Conservation (phyloP, 257 asterid species). For the Capsicum baccatum region DNA sequence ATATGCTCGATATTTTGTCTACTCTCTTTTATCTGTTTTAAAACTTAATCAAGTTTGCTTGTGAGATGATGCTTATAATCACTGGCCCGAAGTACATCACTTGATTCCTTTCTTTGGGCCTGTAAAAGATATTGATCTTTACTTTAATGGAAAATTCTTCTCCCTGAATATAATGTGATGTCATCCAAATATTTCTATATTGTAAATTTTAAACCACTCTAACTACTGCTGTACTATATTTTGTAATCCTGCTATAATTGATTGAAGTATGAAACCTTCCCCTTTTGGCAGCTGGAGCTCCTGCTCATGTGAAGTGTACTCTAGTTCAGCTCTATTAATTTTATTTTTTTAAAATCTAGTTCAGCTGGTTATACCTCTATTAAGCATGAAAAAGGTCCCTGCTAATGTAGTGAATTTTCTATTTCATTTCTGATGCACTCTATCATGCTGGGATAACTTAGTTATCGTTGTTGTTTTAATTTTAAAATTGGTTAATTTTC, state of each 20-base stretch:
- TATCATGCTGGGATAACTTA: not conserved
- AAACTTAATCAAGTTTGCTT: not conserved
- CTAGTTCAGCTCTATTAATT: not conserved
- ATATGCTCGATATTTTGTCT: not conserved
- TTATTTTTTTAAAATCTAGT: not conserved
- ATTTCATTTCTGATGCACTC: slow-evolving; percentile 8
- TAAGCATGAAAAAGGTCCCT: not conserved
- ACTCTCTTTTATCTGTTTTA: not conserved
- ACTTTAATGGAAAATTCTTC: slow-evolving; percentile 9
- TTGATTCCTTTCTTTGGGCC: not conserved
- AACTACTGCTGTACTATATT: not conserved
- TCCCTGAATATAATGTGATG: not conserved
- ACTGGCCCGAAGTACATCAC: not conserved
- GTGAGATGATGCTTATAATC: not conserved
- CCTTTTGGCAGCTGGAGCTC: not conserved
- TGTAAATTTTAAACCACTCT: not conserved
- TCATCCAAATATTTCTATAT: not conserved
- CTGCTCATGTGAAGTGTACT: slow-evolving; percentile 2
- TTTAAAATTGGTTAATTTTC: not conserved
- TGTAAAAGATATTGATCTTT: not conserved
- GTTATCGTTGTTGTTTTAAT: not conserved
- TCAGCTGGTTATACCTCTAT: not conserved
- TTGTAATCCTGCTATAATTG: not conserved
- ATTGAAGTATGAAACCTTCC: not conserved
- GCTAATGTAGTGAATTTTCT: not conserved